A percentile compares a stretch with the other conserved stretches of the same genome.
Evolutionary conservation across 2,329 filamentous ascomycete species (phyloP).

Genomic region (Ophiobolus disseminans): DNA sequence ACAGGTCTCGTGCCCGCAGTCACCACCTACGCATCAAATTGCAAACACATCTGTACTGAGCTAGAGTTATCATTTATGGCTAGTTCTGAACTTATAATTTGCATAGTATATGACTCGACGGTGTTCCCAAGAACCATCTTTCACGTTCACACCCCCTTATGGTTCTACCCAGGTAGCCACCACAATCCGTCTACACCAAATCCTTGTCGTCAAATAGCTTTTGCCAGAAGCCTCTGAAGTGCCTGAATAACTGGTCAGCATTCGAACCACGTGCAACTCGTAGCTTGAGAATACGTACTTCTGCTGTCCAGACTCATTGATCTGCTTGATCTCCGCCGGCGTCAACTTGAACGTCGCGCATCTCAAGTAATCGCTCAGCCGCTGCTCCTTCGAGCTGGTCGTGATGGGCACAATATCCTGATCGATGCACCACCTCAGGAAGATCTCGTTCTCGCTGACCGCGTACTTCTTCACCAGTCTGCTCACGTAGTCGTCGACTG

Average conservation of each 20-base stretch:
- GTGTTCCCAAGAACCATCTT: too few relatives aligned
- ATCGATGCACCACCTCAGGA: slow-evolving; percentile 67
- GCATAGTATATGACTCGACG: too few relatives aligned
- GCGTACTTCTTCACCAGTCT: slow-evolving; percentile 66
- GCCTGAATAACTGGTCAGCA: too few relatives aligned
- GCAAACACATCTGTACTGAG: too few relatives aligned
- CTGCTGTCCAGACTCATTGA: slow-evolving; percentile 60
- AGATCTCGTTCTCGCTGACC: slow-evolving; percentile 64
- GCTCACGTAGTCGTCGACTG: slow-evolving; percentile 60
- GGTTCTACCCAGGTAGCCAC: too few relatives aligned
- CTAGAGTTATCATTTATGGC: too few relatives aligned
- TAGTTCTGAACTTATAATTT: too few relatives aligned
- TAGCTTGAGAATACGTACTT: too few relatives aligned
- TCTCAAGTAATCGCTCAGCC: slow-evolving; percentile 64
- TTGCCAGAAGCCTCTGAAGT: slow-evolving; percentile 67
- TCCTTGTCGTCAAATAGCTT: slow-evolving; percentile 62
- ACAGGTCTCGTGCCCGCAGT: too few relatives aligned
- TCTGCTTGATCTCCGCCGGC: slow-evolving; percentile 61
- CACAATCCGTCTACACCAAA: slow-evolving; percentile 44
- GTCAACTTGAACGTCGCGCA: slow-evolving; percentile 65
- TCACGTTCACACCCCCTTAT: too few relatives aligned
- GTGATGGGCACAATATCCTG: slow-evolving; percentile 66
- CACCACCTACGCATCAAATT: too few relatives aligned
- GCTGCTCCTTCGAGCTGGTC: slow-evolving; percentile 66
- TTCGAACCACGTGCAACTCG: too few relatives aligned